Percentiles rank a stretch among this genome's conserved stretches.
phyloP scores from a whole-genome alignment of 23 red algal species.

The Gracilaria vermiculophylla region DNA sequence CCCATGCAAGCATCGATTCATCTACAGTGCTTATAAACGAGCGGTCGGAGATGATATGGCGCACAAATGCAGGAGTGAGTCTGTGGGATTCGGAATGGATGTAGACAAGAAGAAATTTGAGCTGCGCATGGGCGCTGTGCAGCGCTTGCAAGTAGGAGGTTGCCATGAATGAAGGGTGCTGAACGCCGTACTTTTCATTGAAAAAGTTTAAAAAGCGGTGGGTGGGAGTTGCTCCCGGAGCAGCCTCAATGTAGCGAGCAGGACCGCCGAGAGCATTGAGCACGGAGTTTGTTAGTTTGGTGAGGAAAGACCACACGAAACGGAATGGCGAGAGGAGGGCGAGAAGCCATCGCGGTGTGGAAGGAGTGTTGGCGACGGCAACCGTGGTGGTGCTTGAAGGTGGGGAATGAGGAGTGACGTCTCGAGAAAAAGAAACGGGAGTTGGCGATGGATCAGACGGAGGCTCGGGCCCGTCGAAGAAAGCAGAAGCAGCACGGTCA shows the following conservation, averaged over 20 bases:
- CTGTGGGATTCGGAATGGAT: slow-evolving; percentile 84
- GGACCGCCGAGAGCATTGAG: slow-evolving; percentile 34
- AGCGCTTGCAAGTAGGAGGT: slow-evolving; percentile 44
- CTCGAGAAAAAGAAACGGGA: background rate
- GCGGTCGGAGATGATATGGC: slow-evolving; percentile 60
- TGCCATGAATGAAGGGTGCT: slow-evolving; percentile 34
- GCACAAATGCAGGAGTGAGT: slow-evolving; percentile 61
- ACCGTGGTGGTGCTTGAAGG: background rate
- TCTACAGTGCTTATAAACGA: slow-evolving; percentile 62
- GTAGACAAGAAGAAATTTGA: slow-evolving; percentile 92
- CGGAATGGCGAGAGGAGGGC: slow-evolving; percentile 51
- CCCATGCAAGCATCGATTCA: slow-evolving; percentile 80
- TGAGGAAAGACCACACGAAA: slow-evolving; percentile 54
- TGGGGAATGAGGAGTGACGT: background rate
- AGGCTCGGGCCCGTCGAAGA: slow-evolving; percentile 48
- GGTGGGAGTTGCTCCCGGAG: slow-evolving; percentile 45
- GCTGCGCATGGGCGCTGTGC: slow-evolving; percentile 15
- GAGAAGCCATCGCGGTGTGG: slow-evolving; percentile 47
- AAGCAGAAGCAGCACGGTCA: slow-evolving; percentile 56
- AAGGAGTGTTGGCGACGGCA: background rate
- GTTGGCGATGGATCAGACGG: slow-evolving; percentile 12
- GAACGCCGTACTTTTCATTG: slow-evolving; percentile 36
- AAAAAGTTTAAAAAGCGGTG: slow-evolving; percentile 53
- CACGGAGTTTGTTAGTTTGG: slow-evolving; percentile 16
- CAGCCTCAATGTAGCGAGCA: slow-evolving; percentile 35